phyloP scores from a whole-genome alignment of 768 basidiomycete species.

The Thelephora aurantiotincta region DNA sequence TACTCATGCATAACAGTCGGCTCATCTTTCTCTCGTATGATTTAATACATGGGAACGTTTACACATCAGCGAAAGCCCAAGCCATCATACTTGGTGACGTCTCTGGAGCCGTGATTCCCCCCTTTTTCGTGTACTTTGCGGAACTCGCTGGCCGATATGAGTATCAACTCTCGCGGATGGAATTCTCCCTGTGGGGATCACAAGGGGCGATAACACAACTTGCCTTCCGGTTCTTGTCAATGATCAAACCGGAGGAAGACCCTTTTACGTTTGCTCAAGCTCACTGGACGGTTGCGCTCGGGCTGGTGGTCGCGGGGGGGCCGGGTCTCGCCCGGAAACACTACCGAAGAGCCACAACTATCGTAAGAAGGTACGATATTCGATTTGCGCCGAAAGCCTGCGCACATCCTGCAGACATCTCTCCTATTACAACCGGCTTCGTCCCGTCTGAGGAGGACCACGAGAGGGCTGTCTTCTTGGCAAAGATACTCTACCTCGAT shows the following conservation, averaged over 20 bases:
- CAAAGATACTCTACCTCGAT: too few relatives aligned
- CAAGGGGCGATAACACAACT: neutral
- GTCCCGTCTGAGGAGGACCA: too few relatives aligned
- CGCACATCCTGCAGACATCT: too few relatives aligned
- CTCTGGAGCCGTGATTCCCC: conserved; percentile 11
- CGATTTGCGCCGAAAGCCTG: too few relatives aligned
- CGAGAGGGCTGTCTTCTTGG: too few relatives aligned
- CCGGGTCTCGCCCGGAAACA: too few relatives aligned
- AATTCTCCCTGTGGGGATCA: neutral
- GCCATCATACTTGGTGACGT: conserved; percentile 13
- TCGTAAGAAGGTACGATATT: too few relatives aligned
- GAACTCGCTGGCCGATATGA: conserved; percentile 12
- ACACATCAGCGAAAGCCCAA: conserved; percentile 9
- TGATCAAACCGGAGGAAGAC: neutral
- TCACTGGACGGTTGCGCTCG: neutral
- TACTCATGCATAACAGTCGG: conserved; percentile 6
- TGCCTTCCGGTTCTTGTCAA: neutral
- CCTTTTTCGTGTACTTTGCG: conserved; percentile 11
- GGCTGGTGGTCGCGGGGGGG: too few relatives aligned
- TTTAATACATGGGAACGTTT: conserved; percentile 10
- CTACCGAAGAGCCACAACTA: too few relatives aligned
- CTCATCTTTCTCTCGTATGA: conserved; percentile 10
- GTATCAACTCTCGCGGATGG: conserved; percentile 8
- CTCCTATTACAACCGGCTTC: too few relatives aligned
- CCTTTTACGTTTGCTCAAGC: neutral